Conservation (phyloP, 1,139 yeast species). For the Kazachstania sp. region DNA sequence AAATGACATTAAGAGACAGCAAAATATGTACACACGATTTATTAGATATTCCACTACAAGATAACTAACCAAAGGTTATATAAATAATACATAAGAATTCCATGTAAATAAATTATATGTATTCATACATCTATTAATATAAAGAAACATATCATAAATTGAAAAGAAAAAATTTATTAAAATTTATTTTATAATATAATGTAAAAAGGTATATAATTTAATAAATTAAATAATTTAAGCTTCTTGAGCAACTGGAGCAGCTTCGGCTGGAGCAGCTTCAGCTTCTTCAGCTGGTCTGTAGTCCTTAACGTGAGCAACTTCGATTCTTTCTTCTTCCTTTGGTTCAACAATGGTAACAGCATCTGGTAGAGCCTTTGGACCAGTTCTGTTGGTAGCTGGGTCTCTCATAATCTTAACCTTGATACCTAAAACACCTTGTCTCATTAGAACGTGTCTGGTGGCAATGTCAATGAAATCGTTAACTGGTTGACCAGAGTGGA, state of each 20-base stretch:
- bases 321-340: conserved; percentile 87
- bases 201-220: not conserved
- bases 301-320: conserved; percentile 78
- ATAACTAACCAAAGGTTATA: not conserved
- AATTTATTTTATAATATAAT: not conserved
- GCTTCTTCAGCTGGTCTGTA: conserved; percentile 45
- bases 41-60: not conserved
- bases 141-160: not conserved
- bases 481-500: conserved; percentile 99
- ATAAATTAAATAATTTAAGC: conserved; percentile 3
- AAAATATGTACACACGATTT: not conserved
- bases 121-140: too few relatives aligned
- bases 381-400: conserved; percentile 84
- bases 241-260: conserved; percentile 3
- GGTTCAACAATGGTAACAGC: conserved; percentile 92
- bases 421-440: conserved; percentile 99
- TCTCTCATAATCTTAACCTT: conserved; percentile 99
- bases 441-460: conserved; percentile 98
- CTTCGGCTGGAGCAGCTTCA: conserved; percentile 16
- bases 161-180: not conserved
- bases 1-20: conserved; percentile 7
- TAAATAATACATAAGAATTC: not conserved
- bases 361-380: conserved; percentile 95
- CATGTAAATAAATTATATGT: not conserved
- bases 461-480: conserved; percentile 97